Evolutionary conservation across 257 asterid genomes (phyloP), one percentile per base, ranked within the genome.

Genomic region (Jacaranda mimosifolia): DNA sequence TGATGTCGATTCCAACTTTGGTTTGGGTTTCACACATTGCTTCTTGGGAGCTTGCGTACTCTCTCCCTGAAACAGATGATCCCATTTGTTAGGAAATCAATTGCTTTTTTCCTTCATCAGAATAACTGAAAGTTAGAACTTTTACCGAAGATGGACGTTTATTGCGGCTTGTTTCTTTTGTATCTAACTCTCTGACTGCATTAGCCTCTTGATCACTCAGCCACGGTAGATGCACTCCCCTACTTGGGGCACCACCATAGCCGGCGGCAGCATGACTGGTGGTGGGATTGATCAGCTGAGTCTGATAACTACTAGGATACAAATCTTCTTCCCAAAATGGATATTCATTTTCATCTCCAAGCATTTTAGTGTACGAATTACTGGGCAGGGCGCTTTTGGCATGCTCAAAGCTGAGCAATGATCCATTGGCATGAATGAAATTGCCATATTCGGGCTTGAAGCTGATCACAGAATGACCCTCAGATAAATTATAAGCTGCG

Each of bases 61-160:
- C 70, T 88, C 97, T 55, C 85, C 97, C 97, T 55, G 6, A 51
- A 19, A 26, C 2, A 5, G 46, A 40, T 26, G 32, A 26, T 26
- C 32, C 32, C 32, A 26, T 2, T 26, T 26, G 32, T 26, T 26
- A 26, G 32, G 32, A 26, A 26, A 26, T 26, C 32, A 26, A 26
- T 26, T 26, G 32, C 32, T 2, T 26, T 26, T 26, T 26, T 26
- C 2, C 32, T 26, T 26, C 32, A 26, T 26, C 32, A 26, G 32
- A 26, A 26, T 26, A 26, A 26, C 32, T 26, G 32, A 26, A n/a
- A n/a, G 7, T 48, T 7, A 3, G 9, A 52, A 12, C 32, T 9
- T 12, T 69, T 85, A 94, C 98, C 93, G 6, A 35, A 36, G 51
- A 72, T 6, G 88, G 92, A 43, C 97, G 94, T 81, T 94, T 94